phyloP scores from a whole-genome alignment of 805 yeast genomes.

The Wickerhamiella parazyma region DNA sequence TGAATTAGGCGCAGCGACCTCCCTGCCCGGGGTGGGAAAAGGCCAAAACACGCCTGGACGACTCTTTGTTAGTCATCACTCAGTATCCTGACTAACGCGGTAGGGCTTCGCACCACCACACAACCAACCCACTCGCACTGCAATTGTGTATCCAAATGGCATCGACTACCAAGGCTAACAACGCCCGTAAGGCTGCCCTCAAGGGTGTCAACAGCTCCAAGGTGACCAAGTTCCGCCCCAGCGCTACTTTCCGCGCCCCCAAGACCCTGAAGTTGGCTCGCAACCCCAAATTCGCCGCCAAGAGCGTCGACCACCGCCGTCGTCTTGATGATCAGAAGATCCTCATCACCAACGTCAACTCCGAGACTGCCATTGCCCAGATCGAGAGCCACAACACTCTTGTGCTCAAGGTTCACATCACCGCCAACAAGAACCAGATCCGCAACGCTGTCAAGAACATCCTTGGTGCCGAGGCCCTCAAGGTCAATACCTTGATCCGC shows the following conservation, averaged over 20 bases:
- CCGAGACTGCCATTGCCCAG: slow-evolving; percentile 98
- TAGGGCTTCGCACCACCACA: background rate
- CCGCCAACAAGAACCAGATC: slow-evolving; percentile 97
- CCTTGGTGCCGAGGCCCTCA: slow-evolving; percentile 87
- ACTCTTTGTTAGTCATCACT: too few species aligned
- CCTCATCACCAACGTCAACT: slow-evolving; percentile 86
- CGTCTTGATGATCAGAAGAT: slow-evolving; percentile 94
- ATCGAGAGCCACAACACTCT: slow-evolving; percentile 99
- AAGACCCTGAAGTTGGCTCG: slow-evolving; percentile 90
- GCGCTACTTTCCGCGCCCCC: slow-evolving; percentile 93
- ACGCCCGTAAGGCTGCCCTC: slow-evolving; percentile 97
- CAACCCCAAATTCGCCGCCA: slow-evolving; percentile 88
- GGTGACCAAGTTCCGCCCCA: slow-evolving; percentile 85
- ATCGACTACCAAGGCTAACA: slow-evolving; percentile 62
- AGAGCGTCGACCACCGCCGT: slow-evolving; percentile 93
- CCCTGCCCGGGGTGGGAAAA: too few species aligned
- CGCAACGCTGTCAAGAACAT: slow-evolving; percentile 96
- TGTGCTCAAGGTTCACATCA: slow-evolving; percentile 94
- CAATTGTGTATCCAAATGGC: slow-evolving; percentile 17
- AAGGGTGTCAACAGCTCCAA: slow-evolving; percentile 92
- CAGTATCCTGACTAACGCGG: background rate
- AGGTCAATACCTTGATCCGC: slow-evolving; percentile 94
- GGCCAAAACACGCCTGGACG: too few species aligned
- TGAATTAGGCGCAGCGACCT: too few species aligned
- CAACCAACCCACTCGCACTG: slow-evolving; percentile 1